Evolutionary conservation across 352 stramenopile species (phyloP), one percentile per base, ranked within the genome.

Genomic region (Globisporangium okanoganense): DNA sequence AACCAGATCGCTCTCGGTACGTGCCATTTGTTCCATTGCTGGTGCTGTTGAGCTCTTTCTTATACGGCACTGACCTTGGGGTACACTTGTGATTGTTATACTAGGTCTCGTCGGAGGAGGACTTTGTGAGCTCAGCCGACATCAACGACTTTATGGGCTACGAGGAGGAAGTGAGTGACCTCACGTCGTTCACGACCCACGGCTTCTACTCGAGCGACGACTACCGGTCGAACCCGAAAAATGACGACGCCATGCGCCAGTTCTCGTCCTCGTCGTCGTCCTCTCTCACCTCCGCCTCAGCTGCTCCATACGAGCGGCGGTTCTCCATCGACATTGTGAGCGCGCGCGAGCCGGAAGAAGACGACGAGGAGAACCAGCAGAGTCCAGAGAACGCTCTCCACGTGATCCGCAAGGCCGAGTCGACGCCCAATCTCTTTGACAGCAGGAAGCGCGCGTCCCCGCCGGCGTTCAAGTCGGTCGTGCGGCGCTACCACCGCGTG

Each of bases 131-230:
- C 31, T 84, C 75, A 6, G 64, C 73, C 33, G 79, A 84, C 38
- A 65, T 80, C 9, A 70, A 67, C 47, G 75, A 86, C 4, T 87
- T 89, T 25, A 22, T 79, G 14, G 77, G 79, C 18, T 87, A 89
- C 62, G 73, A 86, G 31, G 68, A 88, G 27, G 61, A 57, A 29
- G 74, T 78, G 27, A 18, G 43, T 29, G 73, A 54, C 6, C 29
- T 81, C 47, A 79, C 58, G 12, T 82, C 76, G 3, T 85, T 82
- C 64, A 78, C 71, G 3, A 66, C 66, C 8, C 57, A 66, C 31
- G 70, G 67, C 35, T 57, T 83, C 27, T 78, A 83, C 53, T 25
- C 61, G n/a, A 66, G 53, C 44, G 45, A 57, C 53, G 52, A 61
- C 16, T 61, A 20, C 31, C 47, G 54, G 25, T 52, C 61, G n/a